These are phyloP conservation scores for Suillus subluteus DNA, from an alignment of 768 basidiomycete species.

Conservation along the genomic window DNA sequence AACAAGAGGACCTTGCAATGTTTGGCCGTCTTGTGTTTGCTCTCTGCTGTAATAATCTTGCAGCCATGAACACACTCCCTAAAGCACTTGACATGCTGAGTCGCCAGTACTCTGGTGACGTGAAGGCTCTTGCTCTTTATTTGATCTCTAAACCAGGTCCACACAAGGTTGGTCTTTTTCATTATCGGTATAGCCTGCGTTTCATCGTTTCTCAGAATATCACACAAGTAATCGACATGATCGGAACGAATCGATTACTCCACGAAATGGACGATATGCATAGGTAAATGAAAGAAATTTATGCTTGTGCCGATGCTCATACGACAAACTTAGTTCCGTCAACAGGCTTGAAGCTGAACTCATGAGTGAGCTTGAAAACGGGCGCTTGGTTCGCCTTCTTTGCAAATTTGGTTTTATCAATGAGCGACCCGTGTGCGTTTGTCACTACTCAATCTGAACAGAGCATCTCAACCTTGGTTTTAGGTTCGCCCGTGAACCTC, in stretches of 20 bases:
- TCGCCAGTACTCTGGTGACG: slow-evolving; percentile 75
- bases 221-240: slow-evolving; percentile 79
- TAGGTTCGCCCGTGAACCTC: slow-evolving; percentile 91
- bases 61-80: slow-evolving; percentile 62
- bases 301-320: slow-evolving; percentile 4
- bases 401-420: slow-evolving; percentile 99
- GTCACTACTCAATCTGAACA: neutral
- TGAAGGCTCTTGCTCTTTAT: slow-evolving; percentile 81
- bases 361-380: slow-evolving; percentile 91
- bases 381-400: slow-evolving; percentile 83
- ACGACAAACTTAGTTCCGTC: slow-evolving; percentile 55
- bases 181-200: slow-evolving; percentile 7
- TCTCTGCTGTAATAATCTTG: slow-evolving; percentile 71
- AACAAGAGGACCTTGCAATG: slow-evolving; percentile 88
- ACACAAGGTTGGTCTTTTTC: slow-evolving; percentile 53
- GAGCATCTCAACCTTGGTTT: slow-evolving; percentile 10
- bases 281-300: slow-evolving; percentile 49
- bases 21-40: slow-evolving; percentile 85
- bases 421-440: slow-evolving; percentile 92
- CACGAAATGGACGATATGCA: slow-evolving; percentile 86
- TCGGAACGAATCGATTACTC: slow-evolving; percentile 64
- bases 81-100: slow-evolving; percentile 76
- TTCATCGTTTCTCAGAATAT: slow-evolving; percentile 54
- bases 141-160: slow-evolving; percentile 72
- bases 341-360: slow-evolving; percentile 87